Evolutionary conservation across 768 basidiomycete species (phyloP), one percentile per base, ranked within the genome.

Genomic region (Lentinula sp.): DNA sequence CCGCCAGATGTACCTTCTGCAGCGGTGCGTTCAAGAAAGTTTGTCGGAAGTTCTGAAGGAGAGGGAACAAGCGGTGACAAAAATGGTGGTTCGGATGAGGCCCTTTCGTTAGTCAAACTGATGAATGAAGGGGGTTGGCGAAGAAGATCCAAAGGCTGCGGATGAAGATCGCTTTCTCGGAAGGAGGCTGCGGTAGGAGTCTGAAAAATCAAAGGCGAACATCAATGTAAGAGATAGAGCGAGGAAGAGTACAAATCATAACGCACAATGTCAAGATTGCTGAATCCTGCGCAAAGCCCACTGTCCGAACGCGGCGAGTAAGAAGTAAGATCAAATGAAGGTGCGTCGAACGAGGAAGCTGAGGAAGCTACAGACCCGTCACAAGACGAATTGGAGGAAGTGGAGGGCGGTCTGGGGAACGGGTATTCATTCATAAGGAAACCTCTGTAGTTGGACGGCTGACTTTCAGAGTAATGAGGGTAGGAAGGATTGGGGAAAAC

Each of bases 401-500:
- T 28, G 10, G 56, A 42, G 16, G 42, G 42, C 23, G 42, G 56
- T n/a, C 39, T 39, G 18, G 53, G 34, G 35, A 37, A 9, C 37
- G 34, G 53, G 39, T 54, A 18, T 9, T 54, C 16, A 34, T 54
- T 54, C 53, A 40, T 23, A n/a, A 54, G 39, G 34, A 15, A n/a
- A 13, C 31, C 35, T 5, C n/a, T 37, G 16, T 2, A 21, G 16
- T 43, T 40, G 37, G 28, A 39, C 16, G 53, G 56, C 56, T 35
- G 23, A 9, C 13, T 46, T 18, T 46, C 34, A 13, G 43, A 23
- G 11, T 48, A 34, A 32, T 59, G 57, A 43, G 57, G 45, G 21
- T 48, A 59, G 11, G 45, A 48, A 8, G 45, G 43, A 13, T 59
- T 39, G 15, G 57, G 57, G 46, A 59, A 59, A n/a, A 59, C 32